phyloP scores from a whole-genome alignment of 495 filamentous ascomycete genomes.

The Rhizodiscina lignyota region DNA sequence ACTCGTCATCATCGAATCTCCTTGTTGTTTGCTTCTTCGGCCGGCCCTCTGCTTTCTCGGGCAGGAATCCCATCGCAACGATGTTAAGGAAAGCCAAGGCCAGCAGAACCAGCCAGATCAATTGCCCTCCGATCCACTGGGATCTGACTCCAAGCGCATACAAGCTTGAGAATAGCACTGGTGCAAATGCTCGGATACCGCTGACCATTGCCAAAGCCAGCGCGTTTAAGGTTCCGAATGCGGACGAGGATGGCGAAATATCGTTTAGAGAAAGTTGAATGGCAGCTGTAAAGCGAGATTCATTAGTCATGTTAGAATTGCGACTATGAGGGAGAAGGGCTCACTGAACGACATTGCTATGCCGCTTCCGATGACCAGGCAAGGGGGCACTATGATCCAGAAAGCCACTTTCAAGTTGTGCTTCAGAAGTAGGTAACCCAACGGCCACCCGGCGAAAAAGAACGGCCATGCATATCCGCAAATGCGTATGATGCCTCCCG shows the following conservation, averaged over 20 bases:
- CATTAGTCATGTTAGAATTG: conserved; percentile 1
- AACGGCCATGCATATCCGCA: conserved; percentile 40
- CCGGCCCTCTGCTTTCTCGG: too few relatives aligned
- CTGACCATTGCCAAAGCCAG: conserved; percentile 38
- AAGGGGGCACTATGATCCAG: conserved; percentile 31
- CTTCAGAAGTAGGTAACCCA: conserved; percentile 35
- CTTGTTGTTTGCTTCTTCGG: too few relatives aligned
- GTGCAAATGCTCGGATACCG: conserved; percentile 37
- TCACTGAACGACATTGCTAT: conserved; percentile 50
- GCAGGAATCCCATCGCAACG: too few relatives aligned
- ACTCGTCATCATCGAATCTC: too few relatives aligned
- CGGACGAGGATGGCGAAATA: conserved; percentile 38
- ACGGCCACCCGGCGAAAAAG: conserved; percentile 34
- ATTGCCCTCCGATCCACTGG: conserved; percentile 39
- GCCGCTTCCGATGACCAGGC: conserved; percentile 33
- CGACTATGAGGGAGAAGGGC: conserved; percentile 1
- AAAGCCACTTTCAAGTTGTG: conserved; percentile 26
- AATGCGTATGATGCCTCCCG: conserved; percentile 37
- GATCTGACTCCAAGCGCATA: conserved; percentile 42
- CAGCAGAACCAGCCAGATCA: conserved; percentile 47
- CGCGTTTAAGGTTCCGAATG: conserved; percentile 48
- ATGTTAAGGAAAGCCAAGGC: too few relatives aligned
- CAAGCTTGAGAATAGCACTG: conserved; percentile 40
- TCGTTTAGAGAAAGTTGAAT: conserved; percentile 55
- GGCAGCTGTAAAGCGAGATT: conserved; percentile 20